Percentiles rank a stretch among this genome's conserved stretches.
phyloP scores from a whole-genome alignment of 2,329 filamentous ascomycete genomes.

The Daldinia sp. region DNA sequence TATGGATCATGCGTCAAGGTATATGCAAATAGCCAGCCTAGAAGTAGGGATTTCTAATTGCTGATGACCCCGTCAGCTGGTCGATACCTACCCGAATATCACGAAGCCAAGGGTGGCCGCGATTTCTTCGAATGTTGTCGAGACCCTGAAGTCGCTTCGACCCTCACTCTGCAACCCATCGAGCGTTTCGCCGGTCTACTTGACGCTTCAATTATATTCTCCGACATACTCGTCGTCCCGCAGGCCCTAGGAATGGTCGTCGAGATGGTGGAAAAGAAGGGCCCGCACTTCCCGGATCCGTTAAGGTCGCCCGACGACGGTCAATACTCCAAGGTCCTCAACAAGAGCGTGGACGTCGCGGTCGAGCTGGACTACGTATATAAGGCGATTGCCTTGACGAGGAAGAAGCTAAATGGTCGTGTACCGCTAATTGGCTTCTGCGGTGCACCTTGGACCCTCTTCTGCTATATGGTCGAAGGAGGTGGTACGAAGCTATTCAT shows the following conservation, averaged over 20 bases:
- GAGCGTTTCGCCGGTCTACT: conserved; percentile 90
- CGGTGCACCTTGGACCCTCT: conserved; percentile 93
- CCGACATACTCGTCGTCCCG: conserved; percentile 95
- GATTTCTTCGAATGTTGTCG: conserved; percentile 99
- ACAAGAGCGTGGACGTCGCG: conserved; percentile 81
- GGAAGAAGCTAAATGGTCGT: conserved; percentile 84
- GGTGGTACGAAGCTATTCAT: conserved; percentile 95
- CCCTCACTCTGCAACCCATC: conserved; percentile 91
- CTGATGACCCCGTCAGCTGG: conserved; percentile 68
- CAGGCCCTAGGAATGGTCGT: conserved; percentile 99
- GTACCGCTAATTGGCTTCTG: conserved; percentile 97
- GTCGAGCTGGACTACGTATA: conserved; percentile 93
- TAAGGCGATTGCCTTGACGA: conserved; percentile 89
- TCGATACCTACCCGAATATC: conserved; percentile 96
- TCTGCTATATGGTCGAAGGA: conserved; percentile 99
- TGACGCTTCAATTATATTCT: conserved; percentile 98
- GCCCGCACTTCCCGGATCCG: conserved; percentile 90
- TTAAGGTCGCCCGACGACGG: conserved; percentile 80
- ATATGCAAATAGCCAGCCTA: conserved; percentile 42
- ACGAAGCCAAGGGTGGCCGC: conserved; percentile 86
- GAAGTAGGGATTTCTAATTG: neutral
- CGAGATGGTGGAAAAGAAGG: conserved; percentile 97
- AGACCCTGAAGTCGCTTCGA: conserved; percentile 89
- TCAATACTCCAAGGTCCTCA: conserved; percentile 82
- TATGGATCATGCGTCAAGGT: conserved; percentile 99